phyloP scores from a whole-genome alignment of 179 eudicot species.

The Silene coronaria region DNA sequence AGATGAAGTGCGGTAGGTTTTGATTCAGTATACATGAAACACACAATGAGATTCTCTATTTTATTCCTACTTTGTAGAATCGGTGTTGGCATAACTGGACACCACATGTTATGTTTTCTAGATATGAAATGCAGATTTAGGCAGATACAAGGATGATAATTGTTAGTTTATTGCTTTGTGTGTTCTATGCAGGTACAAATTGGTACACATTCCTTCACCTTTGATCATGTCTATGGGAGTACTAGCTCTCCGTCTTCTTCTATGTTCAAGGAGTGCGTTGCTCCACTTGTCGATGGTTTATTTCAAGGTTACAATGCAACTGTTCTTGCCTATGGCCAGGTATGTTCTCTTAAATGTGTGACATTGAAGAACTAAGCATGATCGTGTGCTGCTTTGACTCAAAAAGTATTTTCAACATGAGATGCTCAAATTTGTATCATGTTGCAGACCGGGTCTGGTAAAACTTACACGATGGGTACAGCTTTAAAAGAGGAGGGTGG shows the following conservation, averaged over 20 bases:
- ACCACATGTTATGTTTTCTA: neutral
- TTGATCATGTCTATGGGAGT: conserved; percentile 95
- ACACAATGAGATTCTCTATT: neutral
- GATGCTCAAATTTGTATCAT: conserved; percentile 22
- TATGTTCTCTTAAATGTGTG: conserved; percentile 20
- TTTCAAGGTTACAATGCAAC: conserved; percentile 99
- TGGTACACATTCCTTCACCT: conserved; percentile 94
- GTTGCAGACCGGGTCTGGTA: conserved; percentile 96
- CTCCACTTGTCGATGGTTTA: conserved; percentile 93
- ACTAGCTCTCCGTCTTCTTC: conserved; percentile 65
- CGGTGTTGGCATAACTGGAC: neutral
- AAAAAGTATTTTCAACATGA: neutral
- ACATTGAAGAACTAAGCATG: neutral
- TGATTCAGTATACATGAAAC: neutral
- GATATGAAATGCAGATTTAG: neutral
- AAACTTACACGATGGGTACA: conserved; percentile 98
- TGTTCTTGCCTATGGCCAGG: conserved; percentile 99
- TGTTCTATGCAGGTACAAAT: conserved; percentile 64
- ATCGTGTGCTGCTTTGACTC: neutral
- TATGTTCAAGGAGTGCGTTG: conserved; percentile 91
- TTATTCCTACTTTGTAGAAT: neutral
- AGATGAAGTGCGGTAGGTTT: neutral
- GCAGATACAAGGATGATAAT: neutral
- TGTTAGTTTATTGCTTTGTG: conserved; percentile 6
- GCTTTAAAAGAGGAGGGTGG: conserved; percentile 78